Conservation (phyloP, 345 rosid genomes). For the Excoecaria cochinchinensis region DNA sequence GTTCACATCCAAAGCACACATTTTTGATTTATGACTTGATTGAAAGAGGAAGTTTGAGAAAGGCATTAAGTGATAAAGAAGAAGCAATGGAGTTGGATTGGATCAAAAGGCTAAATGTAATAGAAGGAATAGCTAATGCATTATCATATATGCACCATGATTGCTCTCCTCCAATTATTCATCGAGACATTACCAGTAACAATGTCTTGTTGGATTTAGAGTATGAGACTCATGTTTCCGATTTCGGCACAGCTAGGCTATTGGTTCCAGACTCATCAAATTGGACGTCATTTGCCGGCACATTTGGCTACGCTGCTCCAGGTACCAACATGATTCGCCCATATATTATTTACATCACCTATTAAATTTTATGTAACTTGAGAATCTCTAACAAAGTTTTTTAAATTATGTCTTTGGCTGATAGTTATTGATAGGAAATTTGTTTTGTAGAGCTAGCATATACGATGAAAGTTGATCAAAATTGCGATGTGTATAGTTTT, state of each 20-base stretch:
- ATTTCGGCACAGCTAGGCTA: neutral
- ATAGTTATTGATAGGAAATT: no score
- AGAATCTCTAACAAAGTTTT: no score
- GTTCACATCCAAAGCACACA: neutral
- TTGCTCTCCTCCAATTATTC: conserved; percentile 14
- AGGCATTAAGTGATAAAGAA: neutral
- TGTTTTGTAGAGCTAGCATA: no score
- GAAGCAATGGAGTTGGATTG: conserved; percentile 11
- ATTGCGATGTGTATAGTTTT: neutral
- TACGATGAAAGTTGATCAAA: neutral
- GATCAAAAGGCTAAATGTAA: conserved; percentile 7
- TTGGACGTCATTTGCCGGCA: conserved; percentile 17
- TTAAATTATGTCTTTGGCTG: no score
- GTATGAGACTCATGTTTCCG: conserved; percentile 10
- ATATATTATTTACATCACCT: no score
- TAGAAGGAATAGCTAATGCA: conserved; percentile 8
- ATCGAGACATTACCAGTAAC: conserved; percentile 3
- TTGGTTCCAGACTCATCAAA: conserved; percentile 5
- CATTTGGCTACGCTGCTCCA: conserved; percentile 16
- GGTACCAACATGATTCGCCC: neutral
- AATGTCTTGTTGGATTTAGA: conserved; percentile 8
- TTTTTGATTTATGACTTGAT: conserved; percentile 11
- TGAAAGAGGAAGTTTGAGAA: conserved; percentile 14
- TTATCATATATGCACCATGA: conserved; percentile 14
- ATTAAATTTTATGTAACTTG: no score